These are phyloP conservation scores for Chaetomium fimeti DNA, from an alignment of 495 filamentous ascomycete genomes.

Conservation along the genomic window DNA sequence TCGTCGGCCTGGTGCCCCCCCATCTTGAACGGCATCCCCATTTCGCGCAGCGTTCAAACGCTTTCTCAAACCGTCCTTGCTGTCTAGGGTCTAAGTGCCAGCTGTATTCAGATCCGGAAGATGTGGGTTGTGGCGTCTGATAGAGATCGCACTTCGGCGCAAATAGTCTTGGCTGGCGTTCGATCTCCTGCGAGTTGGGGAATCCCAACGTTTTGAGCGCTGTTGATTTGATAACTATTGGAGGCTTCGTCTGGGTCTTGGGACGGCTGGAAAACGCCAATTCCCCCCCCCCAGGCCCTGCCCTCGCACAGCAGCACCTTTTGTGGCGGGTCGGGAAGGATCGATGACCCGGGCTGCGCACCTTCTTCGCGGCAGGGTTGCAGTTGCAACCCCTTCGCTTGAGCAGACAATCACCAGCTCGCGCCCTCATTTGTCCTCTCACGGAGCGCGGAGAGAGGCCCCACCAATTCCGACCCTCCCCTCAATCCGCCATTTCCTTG, in stretches of 20 bases:
- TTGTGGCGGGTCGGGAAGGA: too few relatives aligned
- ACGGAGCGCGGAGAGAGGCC: not conserved
- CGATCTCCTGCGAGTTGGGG: not conserved
- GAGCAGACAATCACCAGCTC: not conserved
- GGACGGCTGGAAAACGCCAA: not conserved
- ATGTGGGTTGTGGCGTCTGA: conserved; percentile 14
- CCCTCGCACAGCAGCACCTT: not conserved
- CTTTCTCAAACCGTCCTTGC: too few relatives aligned
- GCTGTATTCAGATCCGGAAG: too few relatives aligned
- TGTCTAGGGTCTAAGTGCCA: not conserved
- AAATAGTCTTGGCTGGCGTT: conserved; percentile 2
- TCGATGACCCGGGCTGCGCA: not conserved
- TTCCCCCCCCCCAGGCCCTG: not conserved
- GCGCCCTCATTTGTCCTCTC: conserved; percentile 12
- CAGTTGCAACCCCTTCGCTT: conserved; percentile 1
- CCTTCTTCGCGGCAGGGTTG: not conserved
- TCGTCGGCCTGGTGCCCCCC: conserved; percentile 24
- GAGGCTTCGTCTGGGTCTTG: too few relatives aligned
- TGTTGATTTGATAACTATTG: conserved; percentile 11
- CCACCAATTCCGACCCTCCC: not conserved
- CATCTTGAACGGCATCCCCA: conserved; percentile 16
- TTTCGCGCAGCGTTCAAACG: too few relatives aligned
- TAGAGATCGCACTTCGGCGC: not conserved
- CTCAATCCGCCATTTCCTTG: not conserved
- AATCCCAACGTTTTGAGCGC: conserved; percentile 6